Base-by-base conservation (phyloP, 169 alveolate genomes). In the Theileria annulata region DNA sequence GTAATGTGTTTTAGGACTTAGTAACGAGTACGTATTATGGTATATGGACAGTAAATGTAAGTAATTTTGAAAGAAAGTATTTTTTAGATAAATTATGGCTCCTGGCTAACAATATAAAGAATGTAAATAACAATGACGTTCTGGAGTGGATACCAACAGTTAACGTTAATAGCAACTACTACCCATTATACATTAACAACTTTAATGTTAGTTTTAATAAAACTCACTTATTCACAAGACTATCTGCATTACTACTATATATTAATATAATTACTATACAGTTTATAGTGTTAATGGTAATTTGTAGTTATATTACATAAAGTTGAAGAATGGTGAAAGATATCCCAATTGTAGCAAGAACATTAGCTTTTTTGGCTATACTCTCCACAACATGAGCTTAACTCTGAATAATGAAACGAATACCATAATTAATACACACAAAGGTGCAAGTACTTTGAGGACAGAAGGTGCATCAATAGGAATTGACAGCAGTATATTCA, bases 81-180 rank as follows among this genome's bases (percentile, higher is more conserved):
- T 51, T 85, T 73, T 51, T 82, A 59, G 73, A 58, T 59, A 62
- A 75, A 31, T 33, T 76, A 2, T 79, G 63, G 63, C 63, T 54
- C 30, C 63, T 54, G 63, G 15, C 10, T 54, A 54, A 54, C 10
- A 54, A 54, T 21, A 54, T 54, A 3, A n/a, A 17, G 63, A 54
- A 21, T 54, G 4, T 54, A 3, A 54, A 54, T 12, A 21, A 21
- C 63, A 54, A n/a, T 54, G 63, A 21, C 63, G 10, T 77, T 1
- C 25, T 82, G 25, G 86, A 82, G 27, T 82, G 89, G 89, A 69
- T 77, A 21, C 89, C 89, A 4, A 63, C 86, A 9, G 27, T 75
- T 19, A 67, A 82, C 77, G 75, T 82, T 6, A 30, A 58, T 47
- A 2, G 13, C 21, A 17, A 48, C 27, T 59, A 37, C 27, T 80